Conservation (phyloP, 495 filamentous ascomycete species). For the Rostrohypoxylon terebratum region DNA sequence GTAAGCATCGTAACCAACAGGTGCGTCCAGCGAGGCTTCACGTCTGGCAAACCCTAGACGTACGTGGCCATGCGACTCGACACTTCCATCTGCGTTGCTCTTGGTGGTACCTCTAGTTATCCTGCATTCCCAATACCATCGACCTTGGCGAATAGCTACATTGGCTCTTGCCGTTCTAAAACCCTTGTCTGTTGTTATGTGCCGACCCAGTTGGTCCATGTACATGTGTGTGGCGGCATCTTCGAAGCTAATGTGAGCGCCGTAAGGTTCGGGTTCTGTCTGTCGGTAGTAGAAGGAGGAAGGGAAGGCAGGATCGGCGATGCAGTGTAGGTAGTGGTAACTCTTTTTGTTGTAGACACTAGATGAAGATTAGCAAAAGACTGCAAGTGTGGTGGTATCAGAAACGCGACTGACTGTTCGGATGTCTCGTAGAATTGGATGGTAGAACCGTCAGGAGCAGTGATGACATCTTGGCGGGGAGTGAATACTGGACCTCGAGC, state of each 20-base stretch:
- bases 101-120: conserved; percentile 74
- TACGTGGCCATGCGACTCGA: conserved; percentile 74
- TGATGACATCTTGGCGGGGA: conserved; percentile 60
- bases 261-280: conserved; percentile 84
- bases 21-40: conserved; percentile 90
- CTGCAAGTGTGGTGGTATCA: conserved; percentile 48
- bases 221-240: conserved; percentile 85
- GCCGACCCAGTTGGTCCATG: conserved; percentile 69
- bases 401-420: conserved; percentile 69
- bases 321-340: conserved; percentile 90
- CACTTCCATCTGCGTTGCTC: conserved; percentile 52
- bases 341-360: conserved; percentile 91
- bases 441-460: conserved; percentile 57
- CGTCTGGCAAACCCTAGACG: conserved; percentile 90
- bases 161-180: conserved; percentile 89
- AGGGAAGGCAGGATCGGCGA: conserved; percentile 86
- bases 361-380: conserved; percentile 52
- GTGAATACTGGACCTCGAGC: conserved; percentile 66
- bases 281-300: conserved; percentile 90
- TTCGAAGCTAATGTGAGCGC: conserved; percentile 87
- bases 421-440: conserved; percentile 71
- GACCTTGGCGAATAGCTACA: conserved; percentile 88
- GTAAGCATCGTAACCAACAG: conserved; percentile 95
- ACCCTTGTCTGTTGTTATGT: conserved; percentile 81
- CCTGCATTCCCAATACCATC: conserved; percentile 94